These are phyloP conservation scores for Macrophomina phaseolina DNA, from an alignment of 2,329 filamentous ascomycete species.

Conservation along the genomic window DNA sequence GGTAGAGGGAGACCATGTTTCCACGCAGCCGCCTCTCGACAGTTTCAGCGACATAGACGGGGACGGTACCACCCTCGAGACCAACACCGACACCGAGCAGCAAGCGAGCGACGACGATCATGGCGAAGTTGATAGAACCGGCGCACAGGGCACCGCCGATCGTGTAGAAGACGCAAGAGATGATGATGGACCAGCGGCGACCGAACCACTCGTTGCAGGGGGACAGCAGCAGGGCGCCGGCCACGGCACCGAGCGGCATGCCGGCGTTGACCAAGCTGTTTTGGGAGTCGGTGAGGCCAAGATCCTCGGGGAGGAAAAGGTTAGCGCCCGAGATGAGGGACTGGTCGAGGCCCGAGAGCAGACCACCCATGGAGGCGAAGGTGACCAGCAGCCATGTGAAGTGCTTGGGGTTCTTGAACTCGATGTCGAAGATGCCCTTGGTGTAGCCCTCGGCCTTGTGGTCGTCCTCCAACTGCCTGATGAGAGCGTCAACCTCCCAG, in stretches of 20 bases:
- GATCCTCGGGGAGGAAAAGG: conserved; percentile 66
- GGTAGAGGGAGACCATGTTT: conserved; percentile 75
- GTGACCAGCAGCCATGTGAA: conserved; percentile 73
- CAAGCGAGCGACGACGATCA: conserved; percentile 72
- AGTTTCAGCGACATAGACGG: conserved; percentile 76
- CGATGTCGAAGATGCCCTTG: conserved; percentile 57
- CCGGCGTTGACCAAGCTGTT: conserved; percentile 71
- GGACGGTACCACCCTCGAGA: conserved; percentile 75
- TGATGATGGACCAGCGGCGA: conserved; percentile 70
- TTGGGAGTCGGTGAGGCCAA: conserved; percentile 60
- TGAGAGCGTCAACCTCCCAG: conserved; percentile 53
- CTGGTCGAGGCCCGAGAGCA: conserved; percentile 75
- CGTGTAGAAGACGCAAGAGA: conserved; percentile 73
- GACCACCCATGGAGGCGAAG: conserved; percentile 76
- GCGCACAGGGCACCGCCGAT: conserved; percentile 72
- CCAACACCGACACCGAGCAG: conserved; percentile 74
- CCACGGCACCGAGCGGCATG: conserved; percentile 75
- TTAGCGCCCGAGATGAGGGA: conserved; percentile 75
- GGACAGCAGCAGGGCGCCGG: conserved; percentile 69
- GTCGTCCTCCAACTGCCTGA: conserved; percentile 49
- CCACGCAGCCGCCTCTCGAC: conserved; percentile 71
- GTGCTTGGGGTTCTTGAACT: conserved; percentile 65
- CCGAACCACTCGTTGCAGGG: conserved; percentile 72
- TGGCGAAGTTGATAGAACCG: conserved; percentile 70
- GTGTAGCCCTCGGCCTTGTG: conserved; percentile 43